Evolutionary conservation across 2,329 filamentous ascomycete species (phyloP), one percentile per base, ranked within the genome.

Genomic region (Colletotrichum chrysophilum): DNA sequence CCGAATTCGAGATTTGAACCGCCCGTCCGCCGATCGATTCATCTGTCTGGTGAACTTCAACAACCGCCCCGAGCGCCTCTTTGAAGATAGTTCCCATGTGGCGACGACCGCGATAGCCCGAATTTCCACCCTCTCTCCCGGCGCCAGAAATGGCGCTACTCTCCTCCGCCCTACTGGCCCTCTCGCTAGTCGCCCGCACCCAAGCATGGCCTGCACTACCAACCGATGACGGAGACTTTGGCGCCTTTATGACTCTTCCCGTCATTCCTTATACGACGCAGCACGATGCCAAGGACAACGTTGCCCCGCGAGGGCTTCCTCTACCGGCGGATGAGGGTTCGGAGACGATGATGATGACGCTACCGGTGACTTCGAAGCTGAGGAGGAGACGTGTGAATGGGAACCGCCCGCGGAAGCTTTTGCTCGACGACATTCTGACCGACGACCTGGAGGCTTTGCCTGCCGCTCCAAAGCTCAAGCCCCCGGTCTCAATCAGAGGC

Each of bases 171-270:
- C 56, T 75, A 13, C 64, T 78, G 76, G 77, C 76, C 60, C 58
- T 72, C 13, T 76, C 70, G 43, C 43, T 78, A 30, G 38, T 78
- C 66, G 38, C 67, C 36, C 56, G 52, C 34, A 61, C 34, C 7
- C 66, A 32, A 43, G 77, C 75, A 67, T 78, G 77, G 77, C 75
- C 77, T n/a, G 75, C 76, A 36, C 66, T 78, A 48, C 77, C 77
- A 28, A 70, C 70, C 21, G 71, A 71, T 64, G 76, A 78, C 24
- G 76, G 67, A 34, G 62, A 56, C 38, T 65, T 74, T 24, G 30
- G 55, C 48, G 26, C 34, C 14, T 36, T 66, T 18, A 67, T 68
- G 55, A 77, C 72, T 13, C 69, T 78, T 7, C 77, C 77, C 18
- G 67, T 70, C 66, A 77, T 77, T 14, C 76, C 76, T n/a, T 71